Conservation (phyloP, 331 rosid species). For the Prunus yedoensis region DNA sequence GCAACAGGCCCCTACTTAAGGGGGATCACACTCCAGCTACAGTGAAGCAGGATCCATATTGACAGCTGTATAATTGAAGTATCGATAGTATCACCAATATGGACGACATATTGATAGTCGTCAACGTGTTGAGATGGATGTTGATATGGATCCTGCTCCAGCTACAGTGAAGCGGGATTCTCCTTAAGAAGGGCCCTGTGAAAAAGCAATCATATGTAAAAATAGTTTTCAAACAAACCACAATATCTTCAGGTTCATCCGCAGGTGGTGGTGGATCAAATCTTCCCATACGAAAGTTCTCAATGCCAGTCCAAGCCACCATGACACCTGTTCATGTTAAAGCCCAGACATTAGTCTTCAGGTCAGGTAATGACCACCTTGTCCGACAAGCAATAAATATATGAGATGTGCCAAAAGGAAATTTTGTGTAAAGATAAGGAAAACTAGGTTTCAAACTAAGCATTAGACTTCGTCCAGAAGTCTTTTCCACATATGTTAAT, state of each 20-base stretch:
- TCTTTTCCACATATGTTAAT: neutral
- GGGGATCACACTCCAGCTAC: neutral
- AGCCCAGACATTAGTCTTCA: neutral
- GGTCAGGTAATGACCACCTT: neutral
- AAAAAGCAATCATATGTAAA: neutral
- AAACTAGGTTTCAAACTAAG: no score
- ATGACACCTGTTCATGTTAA: slow-evolving; percentile 67
- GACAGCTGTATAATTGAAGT: no score
- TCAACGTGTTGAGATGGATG: no score
- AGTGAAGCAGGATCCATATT: no score
- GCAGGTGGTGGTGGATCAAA: slow-evolving; percentile 92
- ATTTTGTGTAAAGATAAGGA: neutral
- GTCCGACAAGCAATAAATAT: neutral
- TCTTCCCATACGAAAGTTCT: slow-evolving; percentile 81
- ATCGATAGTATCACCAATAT: no score
- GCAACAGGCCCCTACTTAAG: no score
- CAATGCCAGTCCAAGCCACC: slow-evolving; percentile 99
- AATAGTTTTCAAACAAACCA: slow-evolving; percentile 41
- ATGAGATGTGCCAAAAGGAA: neutral
- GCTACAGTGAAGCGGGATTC: no score
- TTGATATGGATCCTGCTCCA: no score
- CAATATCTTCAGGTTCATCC: slow-evolving; percentile 75
- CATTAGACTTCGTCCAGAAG: neutral
- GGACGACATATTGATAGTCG: no score
- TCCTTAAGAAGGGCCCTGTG: neutral